Evolutionary conservation across 345 rosid genomes (phyloP), one percentile per base, ranked within the genome.

Genomic region (Lepidium aucheri): DNA sequence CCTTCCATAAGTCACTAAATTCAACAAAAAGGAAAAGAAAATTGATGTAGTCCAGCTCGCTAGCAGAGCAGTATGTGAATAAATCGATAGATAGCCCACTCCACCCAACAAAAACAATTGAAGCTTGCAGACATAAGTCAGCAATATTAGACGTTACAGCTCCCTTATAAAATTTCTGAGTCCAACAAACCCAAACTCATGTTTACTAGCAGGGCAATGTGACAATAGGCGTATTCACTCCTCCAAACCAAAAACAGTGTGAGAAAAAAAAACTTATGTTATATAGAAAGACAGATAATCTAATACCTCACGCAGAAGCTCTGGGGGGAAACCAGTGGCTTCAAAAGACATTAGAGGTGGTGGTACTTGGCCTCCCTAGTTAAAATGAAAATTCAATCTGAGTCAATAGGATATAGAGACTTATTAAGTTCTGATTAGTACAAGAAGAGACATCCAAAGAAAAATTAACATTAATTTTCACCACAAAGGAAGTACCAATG

Each of bases 271-370:
- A 17, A 5, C 49, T 46, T 35, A 54, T 14, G 17, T 45, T 28
- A 39, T 7, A 18, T 3, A 3, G 4, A 42, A 64, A 33, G n/a
- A 56, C 39, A 64, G 28, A 57, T 40, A 26, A 53, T 18, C 36
- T 4, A 60, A 57, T 84, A 94, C 99, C 97, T 94, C 99, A 74
- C 88, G 86, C 57, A 94, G 79, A 76, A 94, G 80, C 85, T 90
- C 97, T 9, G 88, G 56, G 47, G 99, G 97, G 46, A 94, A 87
- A 39, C 93, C 88, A 49, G 89, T 78, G 44, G 79, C 79, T 67
- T 88, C 95, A 80, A 90, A 94, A 22, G 96, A 83, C 47, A 65
- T 76, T 30, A 94, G 56, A 22, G 99, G 95, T 3, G 73, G 84
- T 17, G 96, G 97, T 39, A 90, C 82, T 47, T 80, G 85, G 84